Conservation (phyloP, 2,329 filamentous ascomycete species). For the Colletotrichum scovillei region DNA sequence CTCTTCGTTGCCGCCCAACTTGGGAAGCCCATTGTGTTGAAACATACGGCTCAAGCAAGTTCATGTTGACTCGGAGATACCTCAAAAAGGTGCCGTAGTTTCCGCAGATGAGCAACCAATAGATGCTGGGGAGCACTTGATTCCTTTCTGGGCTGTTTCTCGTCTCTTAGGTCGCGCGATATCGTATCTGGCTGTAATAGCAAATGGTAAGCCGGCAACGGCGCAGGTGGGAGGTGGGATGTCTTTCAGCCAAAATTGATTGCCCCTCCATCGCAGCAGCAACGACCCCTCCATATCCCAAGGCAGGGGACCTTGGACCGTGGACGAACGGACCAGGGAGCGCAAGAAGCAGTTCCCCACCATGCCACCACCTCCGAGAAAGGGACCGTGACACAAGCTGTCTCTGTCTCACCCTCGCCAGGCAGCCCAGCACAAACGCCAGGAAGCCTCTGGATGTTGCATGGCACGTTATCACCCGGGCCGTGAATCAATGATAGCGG, state of each 20-base stretch:
- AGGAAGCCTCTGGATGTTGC: not conserved
- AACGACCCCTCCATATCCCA: conserved; percentile 27
- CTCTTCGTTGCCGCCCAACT: conserved; percentile 2
- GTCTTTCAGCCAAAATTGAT: conserved; percentile 10
- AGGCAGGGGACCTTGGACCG: conserved; percentile 10
- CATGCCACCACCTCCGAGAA: conserved; percentile 35
- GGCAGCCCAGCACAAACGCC: not conserved
- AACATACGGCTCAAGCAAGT: not conserved
- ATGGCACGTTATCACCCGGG: not conserved
- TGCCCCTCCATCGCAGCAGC: conserved; percentile 32
- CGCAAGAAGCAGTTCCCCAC: conserved; percentile 36
- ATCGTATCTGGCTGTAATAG: conserved; percentile 35
- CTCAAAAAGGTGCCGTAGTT: not conserved
- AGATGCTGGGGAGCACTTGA: not conserved
- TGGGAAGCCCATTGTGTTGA: not conserved
- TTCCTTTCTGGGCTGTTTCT: not conserved
- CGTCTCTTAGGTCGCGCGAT: conserved; percentile 17
- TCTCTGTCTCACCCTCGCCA: conserved; percentile 19
- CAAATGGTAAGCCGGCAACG: conserved; percentile 42
- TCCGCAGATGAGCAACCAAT: not conserved
- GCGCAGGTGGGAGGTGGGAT: conserved; percentile 39
- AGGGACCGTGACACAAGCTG: conserved; percentile 23
- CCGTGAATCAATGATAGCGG: not conserved
- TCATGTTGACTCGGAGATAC: not conserved
- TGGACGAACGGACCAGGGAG: conserved; percentile 20